These are phyloP conservation scores for Fusarium pilosicola DNA, from an alignment of 2,329 filamentous ascomycete species.

Conservation along the genomic window DNA sequence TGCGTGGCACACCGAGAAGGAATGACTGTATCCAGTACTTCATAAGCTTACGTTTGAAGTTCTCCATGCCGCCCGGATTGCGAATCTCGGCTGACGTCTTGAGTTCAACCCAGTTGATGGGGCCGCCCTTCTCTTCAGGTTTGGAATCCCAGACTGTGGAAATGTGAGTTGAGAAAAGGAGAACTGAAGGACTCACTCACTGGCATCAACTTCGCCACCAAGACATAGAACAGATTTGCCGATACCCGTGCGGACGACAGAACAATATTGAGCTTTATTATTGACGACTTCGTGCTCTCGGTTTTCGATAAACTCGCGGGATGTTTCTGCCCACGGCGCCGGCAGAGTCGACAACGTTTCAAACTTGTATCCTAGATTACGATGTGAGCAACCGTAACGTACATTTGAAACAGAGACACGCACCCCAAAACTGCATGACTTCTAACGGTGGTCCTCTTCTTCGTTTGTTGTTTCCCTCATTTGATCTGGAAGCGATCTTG, in stretches of 20 bases:
- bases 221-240: slow-evolving; percentile 79
- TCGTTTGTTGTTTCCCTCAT: slow-evolving; percentile 56
- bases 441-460: slow-evolving; percentile 68
- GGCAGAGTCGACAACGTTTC: slow-evolving; percentile 85
- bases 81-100: slow-evolving; percentile 85
- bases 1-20: slow-evolving; percentile 88
- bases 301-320: slow-evolving; percentile 80
- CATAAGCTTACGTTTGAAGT: slow-evolving; percentile 89
- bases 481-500: slow-evolving; percentile 70
- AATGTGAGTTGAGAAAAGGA: background rate
- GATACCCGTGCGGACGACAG: slow-evolving; percentile 88
- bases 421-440: slow-evolving; percentile 94
- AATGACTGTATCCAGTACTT: slow-evolving; percentile 99
- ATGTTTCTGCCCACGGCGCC: slow-evolving; percentile 75
- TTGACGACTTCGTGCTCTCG: slow-evolving; percentile 78
- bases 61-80: slow-evolving; percentile 73
- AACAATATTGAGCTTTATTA: slow-evolving; percentile 96
- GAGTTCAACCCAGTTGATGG: slow-evolving; percentile 92
- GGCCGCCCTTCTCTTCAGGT: slow-evolving; percentile 69
- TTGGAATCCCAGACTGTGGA: slow-evolving; percentile 82
- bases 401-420: background rate
- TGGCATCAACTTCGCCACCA: slow-evolving; percentile 92
- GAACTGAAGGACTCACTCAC: slow-evolving; percentile 56
- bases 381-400: background rate
- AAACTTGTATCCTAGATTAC: slow-evolving; percentile 86